Evolutionary conservation across 352 stramenopile species (phyloP).

Genomic region (Phytophthora boehmeriae): DNA sequence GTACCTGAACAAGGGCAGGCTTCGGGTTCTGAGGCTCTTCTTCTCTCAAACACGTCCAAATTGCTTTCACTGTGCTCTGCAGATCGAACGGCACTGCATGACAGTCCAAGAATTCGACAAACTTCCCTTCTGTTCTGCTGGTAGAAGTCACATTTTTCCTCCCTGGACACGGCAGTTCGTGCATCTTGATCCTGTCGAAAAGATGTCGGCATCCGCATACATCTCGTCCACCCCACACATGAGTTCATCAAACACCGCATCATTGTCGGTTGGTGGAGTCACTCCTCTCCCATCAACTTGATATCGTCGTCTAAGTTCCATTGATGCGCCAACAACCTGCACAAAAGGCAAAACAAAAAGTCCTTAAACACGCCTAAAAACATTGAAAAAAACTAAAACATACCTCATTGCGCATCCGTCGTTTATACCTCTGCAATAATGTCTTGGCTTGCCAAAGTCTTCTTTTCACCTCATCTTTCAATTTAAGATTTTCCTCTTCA

Average conservation of each 20-base stretch:
- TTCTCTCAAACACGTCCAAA: constrained; percentile 24
- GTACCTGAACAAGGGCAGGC: constrained; percentile 24
- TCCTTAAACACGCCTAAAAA: constrained; percentile 1
- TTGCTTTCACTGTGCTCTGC: constrained; percentile 14
- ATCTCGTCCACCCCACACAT: constrained; percentile 22
- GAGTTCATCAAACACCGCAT: constrained; percentile 20
- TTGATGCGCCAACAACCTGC: constrained; percentile 22
- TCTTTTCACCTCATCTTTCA: constrained; percentile 14
- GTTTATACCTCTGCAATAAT: constrained; percentile 24
- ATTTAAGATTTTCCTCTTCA: constrained; percentile 18
- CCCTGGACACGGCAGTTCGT: constrained; percentile 25
- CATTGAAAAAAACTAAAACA: background rate
- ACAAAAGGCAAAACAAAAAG: constrained; percentile 2
- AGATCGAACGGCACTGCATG: constrained; percentile 24
- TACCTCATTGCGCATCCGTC: constrained; percentile 27
- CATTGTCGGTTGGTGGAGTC: constrained; percentile 21
- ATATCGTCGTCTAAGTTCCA: constrained; percentile 19
- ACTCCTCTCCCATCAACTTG: constrained; percentile 18
- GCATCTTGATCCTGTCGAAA: constrained; percentile 20
- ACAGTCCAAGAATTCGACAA: constrained; percentile 28
- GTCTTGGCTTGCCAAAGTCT: constrained; percentile 18
- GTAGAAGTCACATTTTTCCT: constrained; percentile 19
- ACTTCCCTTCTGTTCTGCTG: constrained; percentile 22
- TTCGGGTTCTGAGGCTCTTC: constrained; percentile 25
- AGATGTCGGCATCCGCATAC: constrained; percentile 21